Evolutionary conservation across 345 rosid species (phyloP), one percentile per base, ranked within the genome.

Genomic region (Hevea brasiliensis): DNA sequence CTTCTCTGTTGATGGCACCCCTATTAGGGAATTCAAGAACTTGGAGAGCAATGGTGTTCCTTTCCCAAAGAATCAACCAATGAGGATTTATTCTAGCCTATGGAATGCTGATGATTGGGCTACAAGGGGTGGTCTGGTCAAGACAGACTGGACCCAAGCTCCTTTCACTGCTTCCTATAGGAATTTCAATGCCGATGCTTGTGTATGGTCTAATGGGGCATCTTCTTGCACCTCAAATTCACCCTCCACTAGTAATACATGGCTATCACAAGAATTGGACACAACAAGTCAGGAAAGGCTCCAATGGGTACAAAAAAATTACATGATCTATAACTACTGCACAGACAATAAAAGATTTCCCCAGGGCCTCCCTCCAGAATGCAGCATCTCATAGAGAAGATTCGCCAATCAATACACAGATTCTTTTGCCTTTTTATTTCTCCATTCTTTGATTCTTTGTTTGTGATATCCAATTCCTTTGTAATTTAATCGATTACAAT

Each of bases 21-120:
- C 94, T 1, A 87, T 89, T 55, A 86, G 94, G 61, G 87, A 85
- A 61, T 90, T 86, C 85, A 84, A 83, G 82, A 90, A 88, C 83
- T 65, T 80, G 75, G 86, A 83, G 24, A 67, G 84, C 21, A 73
- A 17, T 2, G 88, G 88, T 0, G 83, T 88, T 17, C 74, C 89
- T 7, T 85, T 81, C 59, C 94, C 89, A 1, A 83, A 80, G 78
- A 84, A 71, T 72, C 92, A 87, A 64, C 80, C 88, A 8, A 88
- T 90, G 91, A 82, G 80, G 73, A 56, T 85, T 29, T 80, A 87
- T 74, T 85, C 88, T 21, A 85, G 86, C 55, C 81, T 87, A 9
- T 86, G 94, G 90, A 32, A 32, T 32, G 37, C 37, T 1, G 37
- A 32, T 32, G 37, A 32, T 32, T 32, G 37, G 37, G 37, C 37